These are phyloP conservation scores for Glycyrrhiza uralensis DNA, from an alignment of 306 rosid species.

Conservation along the genomic window DNA sequence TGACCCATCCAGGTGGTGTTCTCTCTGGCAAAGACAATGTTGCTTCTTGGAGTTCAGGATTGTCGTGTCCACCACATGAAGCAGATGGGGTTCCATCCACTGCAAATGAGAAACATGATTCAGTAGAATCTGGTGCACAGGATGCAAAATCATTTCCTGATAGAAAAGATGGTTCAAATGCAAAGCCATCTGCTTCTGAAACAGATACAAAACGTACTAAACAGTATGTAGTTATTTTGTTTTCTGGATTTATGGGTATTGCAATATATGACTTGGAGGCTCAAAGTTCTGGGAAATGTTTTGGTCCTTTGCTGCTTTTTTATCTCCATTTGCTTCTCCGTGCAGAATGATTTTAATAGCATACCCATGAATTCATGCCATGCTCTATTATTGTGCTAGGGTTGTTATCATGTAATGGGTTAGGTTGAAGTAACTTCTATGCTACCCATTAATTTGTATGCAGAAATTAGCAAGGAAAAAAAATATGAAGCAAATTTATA, in stretches of 20 bases:
- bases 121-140: conserved; percentile 41
- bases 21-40: conserved; percentile 45
- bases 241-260: conserved; percentile 23
- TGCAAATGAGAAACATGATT: conserved; percentile 43
- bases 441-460: background rate
- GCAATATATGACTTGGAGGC: background rate
- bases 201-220: conserved; percentile 87
- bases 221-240: conserved; percentile 56
- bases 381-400: too few species aligned
- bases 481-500: conserved; percentile 18
- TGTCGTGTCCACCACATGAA: conserved; percentile 51
- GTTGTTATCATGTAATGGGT: too few species aligned
- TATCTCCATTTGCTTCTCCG: background rate
- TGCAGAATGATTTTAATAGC: background rate
- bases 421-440: too few species aligned
- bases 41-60: conserved; percentile 49
- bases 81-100: conserved; percentile 47
- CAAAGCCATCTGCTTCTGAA: conserved; percentile 59
- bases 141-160: conserved; percentile 46
- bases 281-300: conserved; percentile 4
- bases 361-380: background rate
- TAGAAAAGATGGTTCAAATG: conserved; percentile 52
- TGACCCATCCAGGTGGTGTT: conserved; percentile 37
- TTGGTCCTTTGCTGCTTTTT: background rate
- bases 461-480: background rate